phyloP scores from a whole-genome alignment of 441 rosid genomes.

The Theobroma grandiflorum region DNA sequence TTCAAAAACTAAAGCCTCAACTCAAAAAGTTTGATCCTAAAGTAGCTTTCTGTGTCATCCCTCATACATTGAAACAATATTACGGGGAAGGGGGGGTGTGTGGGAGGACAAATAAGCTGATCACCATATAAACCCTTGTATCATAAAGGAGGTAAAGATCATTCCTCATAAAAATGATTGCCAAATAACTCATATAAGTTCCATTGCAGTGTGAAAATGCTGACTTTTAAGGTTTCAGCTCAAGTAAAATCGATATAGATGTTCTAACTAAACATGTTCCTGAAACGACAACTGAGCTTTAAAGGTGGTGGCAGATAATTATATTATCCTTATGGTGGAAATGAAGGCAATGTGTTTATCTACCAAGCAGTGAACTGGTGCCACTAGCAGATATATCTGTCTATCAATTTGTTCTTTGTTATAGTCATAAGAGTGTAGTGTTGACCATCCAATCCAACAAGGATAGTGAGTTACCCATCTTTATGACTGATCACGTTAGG shows the following conservation, averaged over 20 bases:
- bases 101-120: not conserved
- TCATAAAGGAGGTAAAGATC: not conserved
- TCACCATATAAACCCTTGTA: not conserved
- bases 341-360: not conserved
- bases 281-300: not conserved
- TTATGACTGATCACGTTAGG: constrained; percentile 7
- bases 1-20: constrained; percentile 2
- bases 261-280: not conserved
- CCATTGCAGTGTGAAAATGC: constrained; percentile 1
- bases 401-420: constrained; percentile 4
- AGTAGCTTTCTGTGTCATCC: constrained; percentile 8
- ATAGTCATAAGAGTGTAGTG: not conserved
- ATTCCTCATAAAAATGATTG: not conserved
- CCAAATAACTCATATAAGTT: not conserved
- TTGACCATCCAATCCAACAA: constrained; percentile 14
- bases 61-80: not conserved
- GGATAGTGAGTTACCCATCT: not conserved
- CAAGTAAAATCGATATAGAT: constrained; percentile 15
- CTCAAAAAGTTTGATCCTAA: not conserved
- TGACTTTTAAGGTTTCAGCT: constrained; percentile 1
- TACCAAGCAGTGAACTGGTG: not conserved
- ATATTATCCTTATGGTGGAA: not conserved
- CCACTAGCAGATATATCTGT: not conserved
- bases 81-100: not conserved
- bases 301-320: not conserved